Conservation (phyloP, 345 rosid genomes). For the Gossypium raimondii region DNA sequence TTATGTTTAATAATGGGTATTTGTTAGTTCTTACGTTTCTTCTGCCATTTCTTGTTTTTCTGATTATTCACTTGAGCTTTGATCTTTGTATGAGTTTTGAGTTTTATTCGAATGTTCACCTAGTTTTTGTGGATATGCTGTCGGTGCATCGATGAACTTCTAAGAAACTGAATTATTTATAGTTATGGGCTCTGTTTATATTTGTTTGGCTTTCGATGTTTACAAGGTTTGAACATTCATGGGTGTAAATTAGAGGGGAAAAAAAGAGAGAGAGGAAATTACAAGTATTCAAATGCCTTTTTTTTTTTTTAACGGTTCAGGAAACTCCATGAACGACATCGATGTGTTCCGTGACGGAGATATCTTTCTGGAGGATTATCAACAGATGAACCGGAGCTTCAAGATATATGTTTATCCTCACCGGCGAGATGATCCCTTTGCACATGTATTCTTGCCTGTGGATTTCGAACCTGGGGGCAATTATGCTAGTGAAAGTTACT, state of each 20-base stretch:
- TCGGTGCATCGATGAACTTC: background rate
- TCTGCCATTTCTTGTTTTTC: constrained; percentile 1
- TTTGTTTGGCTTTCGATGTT: background rate
- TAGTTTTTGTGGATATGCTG: background rate
- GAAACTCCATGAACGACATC: constrained; percentile 23
- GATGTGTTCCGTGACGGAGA: constrained; percentile 41
- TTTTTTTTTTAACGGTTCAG: constrained; percentile 8
- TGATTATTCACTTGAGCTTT: background rate
- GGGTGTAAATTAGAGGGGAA: background rate
- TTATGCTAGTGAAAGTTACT: constrained; percentile 54
- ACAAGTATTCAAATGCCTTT: background rate
- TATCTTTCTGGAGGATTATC: constrained; percentile 41
- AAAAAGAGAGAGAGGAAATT: background rate
- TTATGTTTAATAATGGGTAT: background rate
- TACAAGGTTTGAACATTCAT: background rate
- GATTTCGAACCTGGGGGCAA: constrained; percentile 13
- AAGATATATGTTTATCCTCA: constrained; percentile 55
- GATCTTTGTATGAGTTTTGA: background rate
- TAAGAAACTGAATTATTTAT: background rate
- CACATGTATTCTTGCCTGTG: constrained; percentile 42
- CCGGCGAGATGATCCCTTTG: constrained; percentile 39
- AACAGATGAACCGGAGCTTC: constrained; percentile 48
- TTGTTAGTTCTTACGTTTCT: background rate
- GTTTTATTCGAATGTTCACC: background rate
- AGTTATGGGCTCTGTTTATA: background rate